Conservation (phyloP, 768 basidiomycete species). For the Amyloporia xantha region DNA sequence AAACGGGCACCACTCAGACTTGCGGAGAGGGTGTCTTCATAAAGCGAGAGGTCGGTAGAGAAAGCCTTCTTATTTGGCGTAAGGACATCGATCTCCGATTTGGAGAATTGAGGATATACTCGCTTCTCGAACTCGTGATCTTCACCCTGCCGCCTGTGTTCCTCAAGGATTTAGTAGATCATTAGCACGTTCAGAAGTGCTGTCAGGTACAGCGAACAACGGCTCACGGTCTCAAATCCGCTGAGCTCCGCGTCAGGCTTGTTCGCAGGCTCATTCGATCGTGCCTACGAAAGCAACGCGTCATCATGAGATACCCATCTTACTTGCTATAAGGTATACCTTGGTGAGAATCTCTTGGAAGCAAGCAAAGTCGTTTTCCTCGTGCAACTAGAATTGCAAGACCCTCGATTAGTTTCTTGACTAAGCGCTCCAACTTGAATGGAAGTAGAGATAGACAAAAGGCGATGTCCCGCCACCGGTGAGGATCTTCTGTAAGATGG, state of each 20-base stretch:
- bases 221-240: slow-evolving; percentile 80
- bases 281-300: slow-evolving; percentile 41
- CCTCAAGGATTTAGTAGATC: slow-evolving; percentile 86
- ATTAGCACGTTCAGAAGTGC: neutral
- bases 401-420: slow-evolving; percentile 94
- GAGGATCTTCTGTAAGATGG: slow-evolving; percentile 76
- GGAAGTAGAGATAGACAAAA: slow-evolving; percentile 92
- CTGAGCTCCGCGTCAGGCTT: slow-evolving; percentile 92
- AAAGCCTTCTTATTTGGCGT: slow-evolving; percentile 99
- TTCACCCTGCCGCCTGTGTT: slow-evolving; percentile 76
- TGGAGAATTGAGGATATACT: slow-evolving; percentile 80
- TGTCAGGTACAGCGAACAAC: neutral
- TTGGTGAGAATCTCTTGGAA: slow-evolving; percentile 92
- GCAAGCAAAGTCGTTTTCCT: slow-evolving; percentile 67
- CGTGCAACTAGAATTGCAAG: slow-evolving; percentile 87
- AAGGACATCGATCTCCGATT: slow-evolving; percentile 75
- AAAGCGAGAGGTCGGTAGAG: too few species aligned
- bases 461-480: slow-evolving; percentile 97
- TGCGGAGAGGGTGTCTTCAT: too few species aligned
- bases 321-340: slow-evolving; percentile 32
- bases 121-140: slow-evolving; percentile 87
- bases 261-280: slow-evolving; percentile 85
- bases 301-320: neutral
- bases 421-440: slow-evolving; percentile 93
- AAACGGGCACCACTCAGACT: slow-evolving; percentile 58